Base-by-base conservation (phyloP, 2,329 filamentous ascomycete genomes). In the Monosporascus ibericus region DNA sequence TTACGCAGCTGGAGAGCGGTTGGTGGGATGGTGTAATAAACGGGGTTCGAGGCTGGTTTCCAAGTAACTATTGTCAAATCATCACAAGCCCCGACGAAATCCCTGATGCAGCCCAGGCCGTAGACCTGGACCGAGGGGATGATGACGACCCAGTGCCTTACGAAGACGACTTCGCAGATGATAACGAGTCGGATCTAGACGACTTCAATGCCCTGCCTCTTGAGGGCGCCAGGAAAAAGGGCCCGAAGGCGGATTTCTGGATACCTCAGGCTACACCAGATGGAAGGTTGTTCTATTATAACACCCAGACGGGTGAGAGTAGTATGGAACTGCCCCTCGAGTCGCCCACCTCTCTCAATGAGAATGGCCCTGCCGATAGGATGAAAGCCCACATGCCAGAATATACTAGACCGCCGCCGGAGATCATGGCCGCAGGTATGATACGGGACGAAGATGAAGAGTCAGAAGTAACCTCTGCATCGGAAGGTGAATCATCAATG, bases 1-100 rank as follows among this genome's bases (percentile, higher is more conserved):
- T 99, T 64, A 99, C 94, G 50, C 92, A 96, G 73, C 80, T 97
- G 52, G 94, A 99, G 71, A 97, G 92, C 65, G 94, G 94, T 52
- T 99, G 94, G 94, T 99, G 94, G 94, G 94, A 99, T 74, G 94
- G 94, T 48, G 90, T 99, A 52, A 96, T 99, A 69, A 94, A 96
- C 65, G 90, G 92, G 54, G 88, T 96, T 61, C 86, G 94, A 68
- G 94, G 94, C 68, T 99, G 94, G 94, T 99, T 99, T 70, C 94
- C 94, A 38, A 97, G 92, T 78, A 99, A 99, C 71, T 99, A 99
- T 74, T 97, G 94, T 75, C 86, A 90, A 60, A 84, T 94, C 58
- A 87, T 97, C 63, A 82, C 84, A 54, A 85, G 84, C 62, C 81
- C 87, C 48, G 87, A 90, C 61, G 88, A 95, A 57, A 76, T 87